Evolutionary conservation across 2,329 filamentous ascomycete species (phyloP).

Genomic region (Fusarium guadeloupense): DNA sequence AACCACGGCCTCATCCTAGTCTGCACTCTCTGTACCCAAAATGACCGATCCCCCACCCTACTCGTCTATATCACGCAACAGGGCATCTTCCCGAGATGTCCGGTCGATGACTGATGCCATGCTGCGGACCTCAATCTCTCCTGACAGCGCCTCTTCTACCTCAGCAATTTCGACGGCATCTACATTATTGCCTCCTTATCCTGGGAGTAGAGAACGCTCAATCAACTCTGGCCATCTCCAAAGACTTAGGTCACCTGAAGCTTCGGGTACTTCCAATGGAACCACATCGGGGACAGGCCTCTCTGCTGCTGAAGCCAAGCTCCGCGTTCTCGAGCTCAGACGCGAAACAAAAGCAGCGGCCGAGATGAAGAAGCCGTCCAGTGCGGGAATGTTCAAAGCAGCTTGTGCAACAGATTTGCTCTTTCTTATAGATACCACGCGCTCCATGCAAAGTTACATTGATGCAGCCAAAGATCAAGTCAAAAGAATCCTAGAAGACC

Average conservation of each 20-base stretch:
- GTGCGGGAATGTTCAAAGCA: constrained; percentile 45
- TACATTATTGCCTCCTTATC: constrained; percentile 15
- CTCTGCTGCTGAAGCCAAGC: constrained; percentile 15
- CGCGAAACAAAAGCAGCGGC: constrained; percentile 16
- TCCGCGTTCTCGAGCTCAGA: constrained; percentile 18
- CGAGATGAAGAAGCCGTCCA: constrained; percentile 9
- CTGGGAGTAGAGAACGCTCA: not conserved
- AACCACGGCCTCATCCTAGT: too few species aligned
- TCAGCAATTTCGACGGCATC: not conserved
- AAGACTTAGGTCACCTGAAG: not conserved
- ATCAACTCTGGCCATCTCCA: not conserved
- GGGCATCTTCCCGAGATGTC: not conserved
- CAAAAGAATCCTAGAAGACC: constrained; percentile 46
- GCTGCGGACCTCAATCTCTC: not conserved
- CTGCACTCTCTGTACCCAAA: not conserved
- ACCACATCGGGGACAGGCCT: constrained; percentile 5
- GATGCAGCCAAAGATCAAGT: constrained; percentile 49
- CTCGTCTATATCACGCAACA: not conserved
- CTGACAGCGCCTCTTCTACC: constrained; percentile 1
- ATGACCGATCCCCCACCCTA: constrained; percentile 24
- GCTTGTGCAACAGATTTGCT: constrained; percentile 50
- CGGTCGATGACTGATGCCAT: not conserved
- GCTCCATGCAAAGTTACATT: constrained; percentile 47
- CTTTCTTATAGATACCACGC: constrained; percentile 51
- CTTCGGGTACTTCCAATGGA: constrained; percentile 6